These are phyloP conservation scores for Vanrija sp. DNA, from an alignment of 1,284 basidiomycete genomes.

Conservation along the genomic window DNA sequence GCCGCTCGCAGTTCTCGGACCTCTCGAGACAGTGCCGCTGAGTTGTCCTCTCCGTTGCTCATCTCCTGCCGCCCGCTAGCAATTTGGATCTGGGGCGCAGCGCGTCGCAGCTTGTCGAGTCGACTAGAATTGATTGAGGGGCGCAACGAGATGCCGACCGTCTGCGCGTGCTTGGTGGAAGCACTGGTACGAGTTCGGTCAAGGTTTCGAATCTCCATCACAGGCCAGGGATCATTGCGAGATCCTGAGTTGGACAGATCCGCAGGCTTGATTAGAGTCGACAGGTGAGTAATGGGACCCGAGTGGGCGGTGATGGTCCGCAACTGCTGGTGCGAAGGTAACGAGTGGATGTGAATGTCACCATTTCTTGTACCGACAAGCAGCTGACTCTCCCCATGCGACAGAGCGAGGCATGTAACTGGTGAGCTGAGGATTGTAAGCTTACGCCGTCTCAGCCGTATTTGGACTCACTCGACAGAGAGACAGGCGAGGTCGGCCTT, in stretches of 20 bases:
- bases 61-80: too few relatives aligned
- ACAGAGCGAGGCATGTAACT: slow-evolving; percentile 69
- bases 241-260: slow-evolving; percentile 63
- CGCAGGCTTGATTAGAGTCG: slow-evolving; percentile 72
- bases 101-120: not conserved
- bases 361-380: slow-evolving; percentile 70
- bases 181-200: slow-evolving; percentile 44
- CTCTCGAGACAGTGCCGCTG: slow-evolving; percentile 67
- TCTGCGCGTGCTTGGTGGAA: slow-evolving; percentile 32
- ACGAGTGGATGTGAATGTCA: slow-evolving; percentile 75
- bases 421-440: slow-evolving; percentile 47
- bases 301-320: slow-evolving; percentile 68
- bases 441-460: too few relatives aligned
- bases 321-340: slow-evolving; percentile 82
- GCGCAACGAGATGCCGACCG: slow-evolving; percentile 29
- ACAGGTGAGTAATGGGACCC: slow-evolving; percentile 68
- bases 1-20: slow-evolving; percentile 62
- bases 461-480: not conserved
- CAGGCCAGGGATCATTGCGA: slow-evolving; percentile 26
- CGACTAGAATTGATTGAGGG: not conserved
- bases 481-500: slow-evolving; percentile 49
- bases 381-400: slow-evolving; percentile 66
- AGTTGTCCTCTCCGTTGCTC: slow-evolving; percentile 2
- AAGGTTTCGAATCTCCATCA: slow-evolving; percentile 45
- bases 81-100: not conserved